phyloP scores from a whole-genome alignment of 495 filamentous ascomycete species.

The Chaetomium cochliodes region DNA sequence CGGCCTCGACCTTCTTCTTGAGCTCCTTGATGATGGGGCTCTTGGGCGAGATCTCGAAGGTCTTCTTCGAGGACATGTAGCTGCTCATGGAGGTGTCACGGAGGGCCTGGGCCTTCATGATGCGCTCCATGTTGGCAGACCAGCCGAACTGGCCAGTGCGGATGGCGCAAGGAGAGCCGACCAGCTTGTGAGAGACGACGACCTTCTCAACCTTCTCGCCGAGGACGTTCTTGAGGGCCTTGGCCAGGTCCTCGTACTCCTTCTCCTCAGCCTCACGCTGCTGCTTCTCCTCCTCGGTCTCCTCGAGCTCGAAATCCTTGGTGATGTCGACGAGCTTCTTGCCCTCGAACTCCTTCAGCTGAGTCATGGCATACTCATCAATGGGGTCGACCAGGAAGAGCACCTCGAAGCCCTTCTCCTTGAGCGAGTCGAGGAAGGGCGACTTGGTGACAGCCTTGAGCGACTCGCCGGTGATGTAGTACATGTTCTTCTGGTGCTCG shows the following conservation, averaged over 20 bases:
- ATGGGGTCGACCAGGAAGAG: constrained; percentile 99
- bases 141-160: constrained; percentile 99
- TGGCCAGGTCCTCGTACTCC: constrained; percentile 90
- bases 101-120: constrained; percentile 99
- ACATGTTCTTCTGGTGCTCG: constrained; percentile 99
- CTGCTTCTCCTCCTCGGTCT: constrained; percentile 99
- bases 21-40: constrained; percentile 97
- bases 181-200: constrained; percentile 96
- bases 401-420: constrained; percentile 99
- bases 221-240: constrained; percentile 96
- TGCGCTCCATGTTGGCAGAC: constrained; percentile 99
- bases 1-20: constrained; percentile 94
- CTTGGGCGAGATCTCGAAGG: constrained; percentile 99
- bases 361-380: constrained; percentile 99
- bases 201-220: constrained; percentile 99
- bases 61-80: constrained; percentile 99
- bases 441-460: constrained; percentile 97
- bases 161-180: constrained; percentile 94
- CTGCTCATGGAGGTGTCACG: constrained; percentile 99
- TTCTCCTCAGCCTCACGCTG: constrained; percentile 95
- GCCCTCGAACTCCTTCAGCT: constrained; percentile 99
- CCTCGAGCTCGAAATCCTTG: constrained; percentile 99
- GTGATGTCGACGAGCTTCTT: constrained; percentile 99
- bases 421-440: constrained; percentile 97
- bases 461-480: constrained; percentile 99